Base-by-base conservation (phyloP, 2,329 filamentous ascomycete genomes). In the Dactylellina cionopaga region DNA sequence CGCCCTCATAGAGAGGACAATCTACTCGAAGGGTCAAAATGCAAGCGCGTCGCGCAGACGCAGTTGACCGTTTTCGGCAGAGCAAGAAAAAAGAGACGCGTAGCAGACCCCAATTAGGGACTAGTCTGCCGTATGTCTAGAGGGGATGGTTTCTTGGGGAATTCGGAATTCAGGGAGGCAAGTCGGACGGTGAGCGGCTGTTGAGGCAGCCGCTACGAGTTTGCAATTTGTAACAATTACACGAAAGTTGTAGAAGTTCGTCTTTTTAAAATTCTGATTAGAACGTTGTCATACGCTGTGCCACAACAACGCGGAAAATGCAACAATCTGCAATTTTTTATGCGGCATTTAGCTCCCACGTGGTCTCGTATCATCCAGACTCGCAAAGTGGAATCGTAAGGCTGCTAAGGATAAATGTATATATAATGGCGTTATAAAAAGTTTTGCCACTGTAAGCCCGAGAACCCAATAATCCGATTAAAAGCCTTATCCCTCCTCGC, bases 391-490 rank as follows among this genome's bases (percentile, higher is more conserved):
- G n/a, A n/a, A n/a, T n/a, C n/a, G n/a, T n/a, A n/a, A n/a, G n/a
- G n/a, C n/a, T n/a, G n/a, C n/a, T n/a, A n/a, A n/a, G n/a, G n/a
- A n/a, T n/a, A n/a, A n/a, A n/a, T n/a, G n/a, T n/a, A n/a, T n/a
- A n/a, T n/a, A n/a, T n/a, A n/a, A n/a, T n/a, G n/a, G n/a, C n/a
- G n/a, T 22, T 52, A 52, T 37, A 33, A 4, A 2, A 27, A 58
- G 13, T n/a, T 59, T 17, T 71, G 66, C 66, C 66, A 71, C 22
- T 49, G 22, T 3, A 71, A 15, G 1, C 58, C 66, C 1, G 66
- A 71, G 24, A 58, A 71, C 24, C 66, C 66, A 39, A 71, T 71
- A 15, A 71, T 71, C n/a, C 58, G 46, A 31, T 71, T 71, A 46
- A 71, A 71, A 7, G 58, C 66, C 58, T 54, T 47, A 13, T 71